phyloP scores from a whole-genome alignment of 768 basidiomycete genomes.

The Amanita exitialis region DNA sequence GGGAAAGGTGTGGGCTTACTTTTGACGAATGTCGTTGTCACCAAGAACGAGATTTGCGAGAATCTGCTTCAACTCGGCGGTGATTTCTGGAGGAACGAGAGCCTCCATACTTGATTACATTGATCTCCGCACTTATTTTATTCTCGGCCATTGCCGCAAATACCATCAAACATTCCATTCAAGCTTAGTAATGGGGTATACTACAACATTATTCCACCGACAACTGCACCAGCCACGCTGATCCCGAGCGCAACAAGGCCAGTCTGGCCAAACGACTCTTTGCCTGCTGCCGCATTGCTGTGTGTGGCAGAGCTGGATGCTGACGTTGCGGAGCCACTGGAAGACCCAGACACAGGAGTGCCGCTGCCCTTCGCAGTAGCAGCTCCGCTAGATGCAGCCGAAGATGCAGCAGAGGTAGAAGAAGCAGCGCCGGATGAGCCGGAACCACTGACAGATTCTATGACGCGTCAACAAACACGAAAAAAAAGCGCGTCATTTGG shows the following conservation, averaged over 20 bases:
- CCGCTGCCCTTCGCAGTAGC: neutral
- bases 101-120: conserved; percentile 26
- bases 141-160: neutral
- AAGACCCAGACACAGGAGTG: neutral
- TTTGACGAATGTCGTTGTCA: conserved; percentile 73
- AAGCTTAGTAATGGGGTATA: neutral
- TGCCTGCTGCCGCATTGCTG: neutral
- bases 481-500: neutral
- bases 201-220: conserved; percentile 3
- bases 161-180: neutral
- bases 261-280: neutral
- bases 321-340: neutral
- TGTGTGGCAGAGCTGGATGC: neutral
- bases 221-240: neutral
- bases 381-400: neutral
- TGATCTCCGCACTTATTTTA: neutral
- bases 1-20: conserved; percentile 24
- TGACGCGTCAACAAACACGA: neutral
- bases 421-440: neutral
- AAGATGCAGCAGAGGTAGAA: neutral
- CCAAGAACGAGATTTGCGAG: conserved; percentile 78
- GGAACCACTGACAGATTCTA: neutral
- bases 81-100: conserved; percentile 60
- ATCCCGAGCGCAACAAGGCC: neutral
- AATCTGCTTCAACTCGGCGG: conserved; percentile 70